Base-by-base conservation (phyloP, 2,329 filamentous ascomycete species). In the Pseudonectria foliicola region DNA sequence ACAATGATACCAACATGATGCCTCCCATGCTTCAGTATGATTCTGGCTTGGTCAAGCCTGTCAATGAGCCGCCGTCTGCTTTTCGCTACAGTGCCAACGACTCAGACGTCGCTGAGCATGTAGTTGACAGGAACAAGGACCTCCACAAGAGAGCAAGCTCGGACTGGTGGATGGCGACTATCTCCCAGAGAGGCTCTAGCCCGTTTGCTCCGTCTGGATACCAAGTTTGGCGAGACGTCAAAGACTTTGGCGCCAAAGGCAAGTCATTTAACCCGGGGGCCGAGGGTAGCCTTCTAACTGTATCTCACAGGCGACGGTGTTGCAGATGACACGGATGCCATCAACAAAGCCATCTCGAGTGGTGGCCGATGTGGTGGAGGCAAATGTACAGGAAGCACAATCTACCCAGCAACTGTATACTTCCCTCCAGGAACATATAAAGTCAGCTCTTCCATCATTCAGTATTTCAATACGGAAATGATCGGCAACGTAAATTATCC, bases 401-500 rank as follows among this genome's bases (percentile, higher is more conserved):
- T 44, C 7, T 33, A 37, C 7, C 44, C 39, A 8, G 54, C 52
- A 16, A 28, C 46, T 6, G 38, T 59, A 1, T 57, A 53, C 39
- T 55, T 58, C 31, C 54, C 55, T 3, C 35, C 48, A 2, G 76
- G 75, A 28, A 77, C 68, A 0, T 83, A 83, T 43, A 33, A 74
- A 2, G 64, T 79, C 38, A 75, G 67, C 27, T 58, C 61, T 1
- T 64, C 72, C 3, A 75, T 83, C 41, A 67, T 77, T 34, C 67
- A 77, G 47, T 79, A 76, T 47, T 82, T 80, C 55, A 72, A 73
- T 40, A 82, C 77, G 6, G 70, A 79, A 53, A 56, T 82, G 11
- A 66, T 81, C 34, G 49, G 49, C 4, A 39, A 54, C 33, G 32
- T 44, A 29, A 44, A 40, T 32, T 21, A 14, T 27, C 18, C 14